Base-by-base conservation (phyloP, 2,329 filamentous ascomycete species). In the Aspergillus hiratsukae region DNA sequence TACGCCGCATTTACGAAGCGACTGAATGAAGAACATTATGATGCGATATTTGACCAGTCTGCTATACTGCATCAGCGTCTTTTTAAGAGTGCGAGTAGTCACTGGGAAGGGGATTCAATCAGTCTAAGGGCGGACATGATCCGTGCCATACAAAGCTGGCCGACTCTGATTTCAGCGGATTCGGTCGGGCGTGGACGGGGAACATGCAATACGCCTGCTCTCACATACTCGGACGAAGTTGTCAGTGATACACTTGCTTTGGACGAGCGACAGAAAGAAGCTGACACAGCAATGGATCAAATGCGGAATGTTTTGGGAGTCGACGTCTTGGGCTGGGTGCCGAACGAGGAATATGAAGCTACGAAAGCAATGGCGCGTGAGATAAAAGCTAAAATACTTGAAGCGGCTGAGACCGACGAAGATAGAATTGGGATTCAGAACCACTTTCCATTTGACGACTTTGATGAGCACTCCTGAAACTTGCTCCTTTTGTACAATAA, bases 71-170 rank as follows among this genome's bases (percentile, higher is more conserved):
- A 53, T 21, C 59, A 61, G 43, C 59, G 58, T 19, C 45, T 65
- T 6, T 60, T 63, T 48, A 49, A 61, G 28, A 56, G 53, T 21
- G 62, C 61, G 2, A 56, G 57, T 49, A 53, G 43, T 7, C 63
- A 63, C 1, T 70, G 66, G 66, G 65, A 70, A 52, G 65, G 65
- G 10, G 58, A 67, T 29, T 66, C 57, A 11, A 52, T 61, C 2
- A 55, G 58, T 8, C 56, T 70, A n/a, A 61, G 56, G 54, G 61
- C 62, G 27, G 63, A 65, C 9, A 53, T 69, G 31, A 64, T 69
- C 27, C 54, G 58, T 21, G 21, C 55, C 1, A 57, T 64, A 27
- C 49, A 54, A 45, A 58, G 58, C 49, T 67, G 61, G 64, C 41
- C 31, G 11, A 29, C 41, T 17, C 52, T 53, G 23, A 29, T 31